Evolutionary conservation across 75 land plant species (phyloP).

Genomic region (Sequoia sempervirens): DNA sequence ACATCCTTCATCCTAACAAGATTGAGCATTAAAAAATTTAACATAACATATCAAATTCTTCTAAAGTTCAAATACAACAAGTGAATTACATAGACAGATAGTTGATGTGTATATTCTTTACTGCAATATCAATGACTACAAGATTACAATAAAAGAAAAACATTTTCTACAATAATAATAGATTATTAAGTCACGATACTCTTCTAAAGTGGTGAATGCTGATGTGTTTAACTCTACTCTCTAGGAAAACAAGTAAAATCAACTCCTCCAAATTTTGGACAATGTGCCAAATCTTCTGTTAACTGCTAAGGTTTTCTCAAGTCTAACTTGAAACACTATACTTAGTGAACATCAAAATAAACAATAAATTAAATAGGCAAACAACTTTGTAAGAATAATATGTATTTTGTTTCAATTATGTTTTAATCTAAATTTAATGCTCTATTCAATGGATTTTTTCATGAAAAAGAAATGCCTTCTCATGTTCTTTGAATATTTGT

Average conservation of each 20-base stretch:
- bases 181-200: neutral
- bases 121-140: neutral
- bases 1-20: neutral
- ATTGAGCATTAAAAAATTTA: neutral
- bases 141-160: neutral
- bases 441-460: neutral
- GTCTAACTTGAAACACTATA: neutral
- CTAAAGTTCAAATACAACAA: neutral
- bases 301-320: neutral
- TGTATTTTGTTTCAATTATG: neutral
- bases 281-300: neutral
- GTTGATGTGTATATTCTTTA: neutral
- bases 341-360: neutral
- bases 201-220: neutral
- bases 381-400: neutral
- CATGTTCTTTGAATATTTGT: too few relatives aligned
- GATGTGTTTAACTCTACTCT: neutral
- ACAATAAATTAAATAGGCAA: neutral
- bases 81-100: neutral
- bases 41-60: neutral
- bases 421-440: neutral
- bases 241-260: neutral
- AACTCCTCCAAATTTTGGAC: slow-evolving; percentile 20
- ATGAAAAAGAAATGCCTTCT: neutral
- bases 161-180: neutral